Conservation (phyloP, 371 early-diverging fungal genomes). For the Rhizopus delemar region DNA sequence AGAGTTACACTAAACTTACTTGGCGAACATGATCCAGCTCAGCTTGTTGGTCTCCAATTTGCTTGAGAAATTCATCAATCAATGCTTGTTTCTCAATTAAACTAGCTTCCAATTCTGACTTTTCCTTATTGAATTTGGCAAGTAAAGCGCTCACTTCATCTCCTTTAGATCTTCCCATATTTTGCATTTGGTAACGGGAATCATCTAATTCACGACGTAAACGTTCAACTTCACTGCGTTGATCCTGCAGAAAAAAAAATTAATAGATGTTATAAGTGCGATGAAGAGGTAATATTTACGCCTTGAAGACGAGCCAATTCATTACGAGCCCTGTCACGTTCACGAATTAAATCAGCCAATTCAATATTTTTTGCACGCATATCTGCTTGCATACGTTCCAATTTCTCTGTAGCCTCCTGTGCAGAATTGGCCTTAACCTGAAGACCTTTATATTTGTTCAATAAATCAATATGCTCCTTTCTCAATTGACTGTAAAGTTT, state of each 20-base stretch:
- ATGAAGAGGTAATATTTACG: conserved; percentile 24
- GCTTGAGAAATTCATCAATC: conserved; percentile 66
- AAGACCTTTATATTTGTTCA: conserved; percentile 82
- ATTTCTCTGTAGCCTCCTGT: conserved; percentile 70
- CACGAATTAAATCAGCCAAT: conserved; percentile 80
- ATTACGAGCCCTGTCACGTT: conserved; percentile 78
- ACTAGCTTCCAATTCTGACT: conserved; percentile 74
- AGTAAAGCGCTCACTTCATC: conserved; percentile 82
- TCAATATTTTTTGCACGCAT: conserved; percentile 81
- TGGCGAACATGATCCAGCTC: conserved; percentile 67
- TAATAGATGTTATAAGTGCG: background rate
- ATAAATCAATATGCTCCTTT: conserved; percentile 92
- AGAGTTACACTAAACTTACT: conserved; percentile 21
- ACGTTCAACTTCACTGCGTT: conserved; percentile 78
- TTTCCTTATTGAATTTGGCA: conserved; percentile 78
- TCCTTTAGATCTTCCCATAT: conserved; percentile 75
- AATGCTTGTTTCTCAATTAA: conserved; percentile 48
- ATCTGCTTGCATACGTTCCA: conserved; percentile 77
- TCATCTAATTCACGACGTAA: conserved; percentile 79
- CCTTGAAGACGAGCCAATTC: conserved; percentile 67
- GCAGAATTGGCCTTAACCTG: conserved; percentile 83
- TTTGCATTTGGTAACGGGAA: conserved; percentile 72
- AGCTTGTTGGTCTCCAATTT: conserved; percentile 69
- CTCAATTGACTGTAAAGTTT: conserved; percentile 93
- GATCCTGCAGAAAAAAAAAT: conserved; percentile 43